Base-by-base conservation (phyloP, 495 filamentous ascomycete genomes). In the Podospora pseudopauciseta region DNA sequence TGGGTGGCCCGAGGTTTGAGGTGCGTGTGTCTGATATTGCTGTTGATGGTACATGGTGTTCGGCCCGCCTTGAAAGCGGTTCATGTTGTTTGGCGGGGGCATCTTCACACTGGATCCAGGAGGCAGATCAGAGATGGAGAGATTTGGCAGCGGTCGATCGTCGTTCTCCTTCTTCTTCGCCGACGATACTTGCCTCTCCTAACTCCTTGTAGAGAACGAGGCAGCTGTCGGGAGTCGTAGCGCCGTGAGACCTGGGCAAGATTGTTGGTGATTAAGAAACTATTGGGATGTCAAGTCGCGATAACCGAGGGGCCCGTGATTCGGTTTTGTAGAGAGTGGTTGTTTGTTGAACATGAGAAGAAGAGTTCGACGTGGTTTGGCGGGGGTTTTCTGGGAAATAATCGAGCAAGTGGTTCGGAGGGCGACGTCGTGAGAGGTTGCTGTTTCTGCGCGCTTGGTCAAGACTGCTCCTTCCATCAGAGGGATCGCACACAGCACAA, bases 21-120 rank as follows among this genome's bases (percentile, higher is more conserved):
- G 80, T 66, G 73, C 75, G 68, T 84, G 82, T 20, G 75, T 71
- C 0, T 80, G 77, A 61, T 80, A 84, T 56, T 81, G 81, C 57
- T 82, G 81, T 60, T 83, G 81, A 66, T 83, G 82, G 70, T 84
- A 81, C 20, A 83, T 76, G 64, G 71, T 65, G 53, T 70, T 77
- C 11, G 75, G 77, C 64, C 77, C 76, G 72, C 69, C 72, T 55
- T 71, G 75, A 69, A 77, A 79, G 59, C 77, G 68, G 67, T 68
- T 44, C 58, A 79, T 65, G 23, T 15, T 19, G 18, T 49, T 49
- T 56, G 74, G 73, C 58, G 77, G 77, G 74, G 76, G 73, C 76
- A 78, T 78, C 34, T 65, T 61, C 63, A 56, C 65, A 57, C 63
- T 28, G 44, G 23, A 63, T 61, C 73, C 69, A 70, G 55, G 55